Evolutionary conservation across 257 asterid genomes (phyloP), one percentile per base, ranked within the genome.

Genomic region (Salvia hispanica): DNA sequence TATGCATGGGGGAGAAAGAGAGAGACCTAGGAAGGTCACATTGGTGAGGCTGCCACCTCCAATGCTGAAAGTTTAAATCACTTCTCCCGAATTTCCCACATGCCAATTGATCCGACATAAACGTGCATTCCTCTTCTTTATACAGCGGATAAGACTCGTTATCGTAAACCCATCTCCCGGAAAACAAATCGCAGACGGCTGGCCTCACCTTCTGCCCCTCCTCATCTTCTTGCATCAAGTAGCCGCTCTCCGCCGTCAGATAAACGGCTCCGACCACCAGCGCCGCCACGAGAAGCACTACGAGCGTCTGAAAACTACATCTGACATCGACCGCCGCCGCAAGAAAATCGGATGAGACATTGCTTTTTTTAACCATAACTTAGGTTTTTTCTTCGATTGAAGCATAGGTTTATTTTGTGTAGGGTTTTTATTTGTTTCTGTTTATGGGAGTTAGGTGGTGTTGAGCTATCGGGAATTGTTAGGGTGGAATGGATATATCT

Each of bases 81-180:
- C 55, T 70, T 54, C 96, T 75, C 9, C 98, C 97, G 67, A 84
- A 92, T 59, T 92, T 92, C 28, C 70, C 87, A 59, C 98, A 92
- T 34, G 97, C 86, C 79, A 92, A 75, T 78, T 88, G 98, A 69
- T 92, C 97, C 5, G 98, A 92, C 98, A 92, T 88, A 75, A 80
- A 92, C 36, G 90, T 86, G 72, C 98, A 92, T 64, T 88, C 86
- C 18, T 81, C 84, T 70, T 83, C 96, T 25, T 64, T 81, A 70
- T 90, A 92, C 78, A 92, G 64, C 12, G 98, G 97, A 44, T 85
- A 77, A 0, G 95, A 83, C 70, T 64, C 73, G 55, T 86, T 82
- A 67, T 92, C 97, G 7, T 58, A 88, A 61, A 90, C 88, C 97
- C 98, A 92, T 76, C 73, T 79, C n/a, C 98, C 98, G 0, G 91